Percentiles rank a stretch among this genome's conserved stretches.
Conservation (phyloP, 257 asterid genomes). For the Osmanthus fragrans region DNA sequence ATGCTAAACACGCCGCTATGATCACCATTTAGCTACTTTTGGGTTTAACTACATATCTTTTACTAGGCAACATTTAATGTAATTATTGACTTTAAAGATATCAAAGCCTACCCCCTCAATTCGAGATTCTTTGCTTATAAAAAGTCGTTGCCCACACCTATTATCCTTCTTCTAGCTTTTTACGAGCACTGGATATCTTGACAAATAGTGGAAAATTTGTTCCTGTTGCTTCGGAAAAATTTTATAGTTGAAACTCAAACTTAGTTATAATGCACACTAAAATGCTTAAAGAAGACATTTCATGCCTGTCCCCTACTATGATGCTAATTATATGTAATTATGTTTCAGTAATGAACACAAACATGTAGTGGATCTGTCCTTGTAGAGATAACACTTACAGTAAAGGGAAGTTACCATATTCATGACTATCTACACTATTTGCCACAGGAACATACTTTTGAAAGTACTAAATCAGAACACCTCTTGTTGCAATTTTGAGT, state of each 20-base stretch:
- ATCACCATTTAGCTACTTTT: background rate
- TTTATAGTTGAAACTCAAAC: background rate
- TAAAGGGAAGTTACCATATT: background rate
- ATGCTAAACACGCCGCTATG: background rate
- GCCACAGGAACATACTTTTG: background rate
- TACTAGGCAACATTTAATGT: background rate
- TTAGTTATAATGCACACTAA: background rate
- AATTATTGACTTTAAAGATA: background rate
- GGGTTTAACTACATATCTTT: background rate
- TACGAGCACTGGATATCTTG: background rate
- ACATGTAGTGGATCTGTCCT: background rate
- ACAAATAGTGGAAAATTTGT: background rate
- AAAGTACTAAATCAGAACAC: background rate
- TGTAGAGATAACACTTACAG: background rate
- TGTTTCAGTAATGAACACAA: background rate
- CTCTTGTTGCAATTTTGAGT: background rate
- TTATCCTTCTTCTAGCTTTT: background rate
- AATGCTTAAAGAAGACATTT: background rate
- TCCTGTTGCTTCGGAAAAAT: background rate
- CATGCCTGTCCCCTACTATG: background rate
- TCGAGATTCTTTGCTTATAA: background rate
- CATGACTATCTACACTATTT: background rate
- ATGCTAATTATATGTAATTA: background rate
- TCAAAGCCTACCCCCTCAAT: background rate
- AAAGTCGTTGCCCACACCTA: background rate